Conservation (phyloP, 2,329 filamentous ascomycete genomes). For the Fusarium secorum region DNA sequence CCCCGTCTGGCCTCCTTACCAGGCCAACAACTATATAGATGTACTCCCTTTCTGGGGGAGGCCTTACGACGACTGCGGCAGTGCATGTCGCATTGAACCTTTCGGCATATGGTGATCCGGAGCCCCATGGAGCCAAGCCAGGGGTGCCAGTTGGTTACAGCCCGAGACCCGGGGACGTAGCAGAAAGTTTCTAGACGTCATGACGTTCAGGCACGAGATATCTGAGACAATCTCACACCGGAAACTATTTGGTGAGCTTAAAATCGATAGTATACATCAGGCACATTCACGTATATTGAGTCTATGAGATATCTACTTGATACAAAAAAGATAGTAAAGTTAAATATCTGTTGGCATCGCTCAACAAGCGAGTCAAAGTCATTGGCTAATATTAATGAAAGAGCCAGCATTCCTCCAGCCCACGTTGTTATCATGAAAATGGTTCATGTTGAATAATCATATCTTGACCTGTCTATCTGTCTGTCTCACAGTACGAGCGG, state of each 20-base stretch:
- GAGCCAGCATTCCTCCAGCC: neutral
- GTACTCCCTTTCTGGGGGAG: conserved; percentile 21
- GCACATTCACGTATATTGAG: neutral
- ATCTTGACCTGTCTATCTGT: neutral
- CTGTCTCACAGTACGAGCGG: neutral
- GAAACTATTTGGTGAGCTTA: neutral
- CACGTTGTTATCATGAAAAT: neutral
- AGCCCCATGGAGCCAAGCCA: conserved; percentile 23
- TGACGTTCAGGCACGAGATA: conserved; percentile 26
- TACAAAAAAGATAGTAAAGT: neutral
- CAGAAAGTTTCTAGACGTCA: conserved; percentile 30
- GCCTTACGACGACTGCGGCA: conserved; percentile 10
- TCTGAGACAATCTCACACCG: conserved; percentile 11
- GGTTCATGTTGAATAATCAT: neutral
- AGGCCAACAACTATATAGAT: conserved; percentile 9
- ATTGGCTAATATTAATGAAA: neutral
- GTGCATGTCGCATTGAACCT: conserved; percentile 28
- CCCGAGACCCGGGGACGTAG: conserved; percentile 16
- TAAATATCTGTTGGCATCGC: neutral
- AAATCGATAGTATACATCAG: neutral
- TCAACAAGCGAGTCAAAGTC: neutral
- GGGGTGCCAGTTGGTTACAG: conserved; percentile 32
- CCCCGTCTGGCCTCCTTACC: conserved; percentile 6
- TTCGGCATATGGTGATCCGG: conserved; percentile 34
- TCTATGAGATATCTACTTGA: neutral